phyloP scores from a whole-genome alignment of 345 rosid genomes.

The Hypericum perforatum region DNA sequence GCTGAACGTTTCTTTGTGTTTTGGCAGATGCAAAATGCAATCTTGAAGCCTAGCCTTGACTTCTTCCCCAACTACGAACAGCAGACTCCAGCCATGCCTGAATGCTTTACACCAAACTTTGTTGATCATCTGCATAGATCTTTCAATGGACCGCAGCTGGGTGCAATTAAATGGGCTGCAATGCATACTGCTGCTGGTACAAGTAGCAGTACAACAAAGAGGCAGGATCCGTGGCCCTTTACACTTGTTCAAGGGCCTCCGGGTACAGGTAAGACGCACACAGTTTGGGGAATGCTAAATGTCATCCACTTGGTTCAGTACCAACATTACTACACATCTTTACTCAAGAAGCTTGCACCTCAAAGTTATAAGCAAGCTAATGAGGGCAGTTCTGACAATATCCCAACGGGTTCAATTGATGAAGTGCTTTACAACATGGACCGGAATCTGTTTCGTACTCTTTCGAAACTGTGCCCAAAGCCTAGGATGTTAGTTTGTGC shows the following conservation, averaged over 20 bases:
- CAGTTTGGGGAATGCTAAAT: constrained; percentile 99
- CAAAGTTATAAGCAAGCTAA: constrained; percentile 84
- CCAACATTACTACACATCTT: constrained; percentile 91
- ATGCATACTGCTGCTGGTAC: constrained; percentile 99
- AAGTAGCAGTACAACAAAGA: constrained; percentile 65
- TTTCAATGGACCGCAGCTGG: constrained; percentile 87
- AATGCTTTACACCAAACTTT: constrained; percentile 85
- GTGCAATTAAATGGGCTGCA: constrained; percentile 98
- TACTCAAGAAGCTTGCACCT: constrained; percentile 92
- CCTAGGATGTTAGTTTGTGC: constrained; percentile 99
- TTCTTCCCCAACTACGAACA: constrained; percentile 90
- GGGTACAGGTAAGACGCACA: constrained; percentile 99
- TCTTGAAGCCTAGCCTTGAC: constrained; percentile 83
- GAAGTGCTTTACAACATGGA: constrained; percentile 99
- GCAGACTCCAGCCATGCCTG: constrained; percentile 87
- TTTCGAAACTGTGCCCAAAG: constrained; percentile 91
- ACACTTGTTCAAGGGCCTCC: constrained; percentile 99
- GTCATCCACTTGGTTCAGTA: constrained; percentile 98
- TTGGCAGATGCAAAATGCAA: constrained; percentile 85
- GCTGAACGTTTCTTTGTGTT: constrained; percentile 13
- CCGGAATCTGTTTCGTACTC: constrained; percentile 84
- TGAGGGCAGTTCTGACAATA: constrained; percentile 58
- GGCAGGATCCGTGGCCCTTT: constrained; percentile 98
- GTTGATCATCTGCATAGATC: constrained; percentile 63
- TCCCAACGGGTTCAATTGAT: constrained; percentile 79